These are phyloP conservation scores for Quercus tomentella DNA, from an alignment of 331 rosid species.

Conservation along the genomic window DNA sequence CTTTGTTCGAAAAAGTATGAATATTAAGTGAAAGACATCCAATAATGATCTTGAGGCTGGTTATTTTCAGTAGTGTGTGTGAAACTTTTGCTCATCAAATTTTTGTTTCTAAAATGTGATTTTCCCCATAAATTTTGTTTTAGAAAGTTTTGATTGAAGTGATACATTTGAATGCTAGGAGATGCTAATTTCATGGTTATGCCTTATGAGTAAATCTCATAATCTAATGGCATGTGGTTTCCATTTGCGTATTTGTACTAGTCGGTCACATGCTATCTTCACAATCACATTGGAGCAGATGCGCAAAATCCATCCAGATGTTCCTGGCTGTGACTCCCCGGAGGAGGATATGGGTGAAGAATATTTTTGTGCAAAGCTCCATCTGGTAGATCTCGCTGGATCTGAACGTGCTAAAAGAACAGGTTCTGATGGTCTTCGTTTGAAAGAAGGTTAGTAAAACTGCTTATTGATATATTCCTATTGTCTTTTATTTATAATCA, in stretches of 20 bases:
- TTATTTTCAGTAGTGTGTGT: neutral
- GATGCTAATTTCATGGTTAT: conserved; percentile 9
- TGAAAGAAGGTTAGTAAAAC: conserved; percentile 59
- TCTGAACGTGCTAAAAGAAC: conserved; percentile 90
- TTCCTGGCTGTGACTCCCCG: conserved; percentile 46
- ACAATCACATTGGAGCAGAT: conserved; percentile 81
- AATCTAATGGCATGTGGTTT: conserved; percentile 27
- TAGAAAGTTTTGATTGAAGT: neutral
- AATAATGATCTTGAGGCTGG: neutral
- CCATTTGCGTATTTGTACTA: conserved; percentile 30
- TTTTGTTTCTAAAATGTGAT: neutral
- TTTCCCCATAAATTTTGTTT: neutral
- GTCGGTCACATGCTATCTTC: conserved; percentile 95
- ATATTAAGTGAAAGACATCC: neutral
- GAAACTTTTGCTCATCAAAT: neutral
- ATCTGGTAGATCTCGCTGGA: conserved; percentile 90
- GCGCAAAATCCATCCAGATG: conserved; percentile 54
- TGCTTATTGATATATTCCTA: conserved; percentile 8
- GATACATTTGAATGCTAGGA: conserved; percentile 10
- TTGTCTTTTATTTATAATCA: conserved; percentile 8
- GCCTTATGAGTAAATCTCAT: conserved; percentile 7
- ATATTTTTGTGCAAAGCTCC: conserved; percentile 80
- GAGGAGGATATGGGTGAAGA: conserved; percentile 87
- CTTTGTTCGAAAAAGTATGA: neutral
- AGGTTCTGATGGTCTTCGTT: conserved; percentile 72